A percentile compares a stretch with the other conserved stretches of the same genome.
These are phyloP conservation scores for Westerdykella sp. DNA, from an alignment of 2,329 filamentous ascomycete species.

Conservation along the genomic window DNA sequence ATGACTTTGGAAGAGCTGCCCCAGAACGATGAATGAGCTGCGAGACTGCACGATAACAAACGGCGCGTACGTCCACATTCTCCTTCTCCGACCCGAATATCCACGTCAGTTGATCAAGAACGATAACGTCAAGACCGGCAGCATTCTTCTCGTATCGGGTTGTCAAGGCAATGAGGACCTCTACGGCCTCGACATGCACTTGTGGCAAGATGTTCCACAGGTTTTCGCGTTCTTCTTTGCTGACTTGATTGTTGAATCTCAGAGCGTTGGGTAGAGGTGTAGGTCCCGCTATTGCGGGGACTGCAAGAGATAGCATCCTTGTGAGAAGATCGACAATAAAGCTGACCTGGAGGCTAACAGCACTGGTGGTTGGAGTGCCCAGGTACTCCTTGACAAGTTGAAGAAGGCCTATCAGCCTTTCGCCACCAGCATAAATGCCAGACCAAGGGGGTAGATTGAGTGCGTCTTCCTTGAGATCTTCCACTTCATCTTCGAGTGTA, in stretches of 20 bases:
- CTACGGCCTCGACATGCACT: conserved; percentile 66
- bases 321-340: conserved; percentile 62
- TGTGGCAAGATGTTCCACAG: conserved; percentile 67
- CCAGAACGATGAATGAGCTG: conserved; percentile 58
- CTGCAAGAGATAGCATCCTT: conserved; percentile 61
- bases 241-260: conserved; percentile 66
- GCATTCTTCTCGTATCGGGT: conserved; percentile 54
- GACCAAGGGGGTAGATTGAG: conserved; percentile 61
- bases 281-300: conserved; percentile 45
- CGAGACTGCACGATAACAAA: conserved; percentile 55
- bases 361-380: conserved; percentile 55
- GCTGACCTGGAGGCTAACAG: conserved; percentile 63
- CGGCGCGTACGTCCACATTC: conserved; percentile 50
- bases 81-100: conserved; percentile 55
- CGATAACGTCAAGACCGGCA: conserved; percentile 55
- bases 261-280: conserved; percentile 35
- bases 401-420: conserved; percentile 63
- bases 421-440: conserved; percentile 66
- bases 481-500: conserved; percentile 29
- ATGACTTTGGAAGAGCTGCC: conserved; percentile 58
- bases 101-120: conserved; percentile 66
- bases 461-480: conserved; percentile 37
- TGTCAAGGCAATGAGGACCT: conserved; percentile 54
- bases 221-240: conserved; percentile 73
- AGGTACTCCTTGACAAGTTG: conserved; percentile 60